Percentiles rank a stretch among this genome's conserved stretches.
These are phyloP conservation scores for Cadophora sp. DNA, from an alignment of 2,329 filamentous ascomycete genomes.

Conservation along the genomic window DNA sequence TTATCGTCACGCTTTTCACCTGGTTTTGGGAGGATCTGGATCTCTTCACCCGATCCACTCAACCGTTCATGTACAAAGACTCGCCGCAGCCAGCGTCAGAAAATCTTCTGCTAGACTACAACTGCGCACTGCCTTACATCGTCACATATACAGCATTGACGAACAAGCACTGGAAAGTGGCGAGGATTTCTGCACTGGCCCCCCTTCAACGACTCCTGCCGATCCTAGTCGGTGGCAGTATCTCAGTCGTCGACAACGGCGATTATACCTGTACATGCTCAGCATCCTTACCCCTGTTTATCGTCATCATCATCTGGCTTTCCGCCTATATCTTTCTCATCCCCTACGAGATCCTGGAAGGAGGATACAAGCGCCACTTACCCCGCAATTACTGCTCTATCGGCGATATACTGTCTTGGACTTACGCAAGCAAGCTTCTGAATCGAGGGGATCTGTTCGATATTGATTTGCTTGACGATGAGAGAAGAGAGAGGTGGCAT, in stretches of 20 bases:
- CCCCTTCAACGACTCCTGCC: constrained; percentile 4
- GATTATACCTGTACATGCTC: background rate
- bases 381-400: constrained; percentile 8
- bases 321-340: constrained; percentile 4
- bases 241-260: constrained; percentile 10
- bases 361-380: background rate
- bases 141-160: constrained; percentile 11
- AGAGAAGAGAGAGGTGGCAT: background rate
- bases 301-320: constrained; percentile 9
- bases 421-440: background rate
- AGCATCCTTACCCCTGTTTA: background rate
- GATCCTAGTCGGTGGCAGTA: constrained; percentile 2
- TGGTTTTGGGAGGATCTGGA: constrained; percentile 14
- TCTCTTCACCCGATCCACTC: constrained; percentile 13
- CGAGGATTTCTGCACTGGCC: constrained; percentile 5
- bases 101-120: constrained; percentile 15
- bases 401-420: constrained; percentile 1
- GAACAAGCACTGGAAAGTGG: constrained; percentile 14
- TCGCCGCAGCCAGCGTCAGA: background rate
- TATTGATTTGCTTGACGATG: background rate
- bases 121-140: background rate
- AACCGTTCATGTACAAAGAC: background rate
- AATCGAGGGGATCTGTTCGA: background rate
- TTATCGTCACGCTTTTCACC: background rate
- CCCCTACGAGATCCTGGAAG: constrained; percentile 2